These are phyloP conservation scores for Neurospora sp. DNA, from an alignment of 2,329 filamentous ascomycete species.

Conservation along the genomic window DNA sequence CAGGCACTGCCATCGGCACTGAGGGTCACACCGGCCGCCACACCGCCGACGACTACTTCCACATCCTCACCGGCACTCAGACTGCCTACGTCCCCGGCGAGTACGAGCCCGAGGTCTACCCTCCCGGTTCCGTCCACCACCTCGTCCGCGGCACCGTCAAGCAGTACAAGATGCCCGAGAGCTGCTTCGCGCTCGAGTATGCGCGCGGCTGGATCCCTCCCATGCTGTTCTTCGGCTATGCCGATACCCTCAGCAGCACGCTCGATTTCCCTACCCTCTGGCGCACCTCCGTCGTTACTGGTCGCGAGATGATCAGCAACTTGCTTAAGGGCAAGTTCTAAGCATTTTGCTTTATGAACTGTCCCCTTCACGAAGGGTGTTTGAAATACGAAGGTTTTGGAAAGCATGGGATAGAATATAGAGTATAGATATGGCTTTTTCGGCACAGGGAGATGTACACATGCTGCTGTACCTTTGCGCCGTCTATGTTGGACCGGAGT, in stretches of 20 bases:
- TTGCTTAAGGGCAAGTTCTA: conserved; percentile 62
- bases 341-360: background rate
- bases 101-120: conserved; percentile 61
- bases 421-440: background rate
- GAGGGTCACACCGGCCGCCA: conserved; percentile 83
- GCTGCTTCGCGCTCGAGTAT: conserved; percentile 75
- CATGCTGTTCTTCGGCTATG: conserved; percentile 85
- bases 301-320: conserved; percentile 65
- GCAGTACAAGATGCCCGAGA: conserved; percentile 72
- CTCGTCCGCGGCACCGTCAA: conserved; percentile 60
- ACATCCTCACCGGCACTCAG: conserved; percentile 74
- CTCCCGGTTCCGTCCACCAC: conserved; percentile 60
- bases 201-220: conserved; percentile 84
- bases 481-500: background rate
- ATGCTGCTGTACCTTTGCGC: background rate
- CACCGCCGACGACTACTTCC: conserved; percentile 90
- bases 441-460: background rate
- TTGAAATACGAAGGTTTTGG: background rate
- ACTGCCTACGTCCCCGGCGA: conserved; percentile 61
- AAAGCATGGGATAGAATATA: background rate
- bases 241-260: conserved; percentile 70
- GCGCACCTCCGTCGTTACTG: conserved; percentile 67
- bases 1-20: conserved; percentile 65
- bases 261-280: conserved; percentile 79
- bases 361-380: background rate